phyloP scores from a whole-genome alignment of 495 filamentous ascomycete genomes.

The Letharia columbiana region DNA sequence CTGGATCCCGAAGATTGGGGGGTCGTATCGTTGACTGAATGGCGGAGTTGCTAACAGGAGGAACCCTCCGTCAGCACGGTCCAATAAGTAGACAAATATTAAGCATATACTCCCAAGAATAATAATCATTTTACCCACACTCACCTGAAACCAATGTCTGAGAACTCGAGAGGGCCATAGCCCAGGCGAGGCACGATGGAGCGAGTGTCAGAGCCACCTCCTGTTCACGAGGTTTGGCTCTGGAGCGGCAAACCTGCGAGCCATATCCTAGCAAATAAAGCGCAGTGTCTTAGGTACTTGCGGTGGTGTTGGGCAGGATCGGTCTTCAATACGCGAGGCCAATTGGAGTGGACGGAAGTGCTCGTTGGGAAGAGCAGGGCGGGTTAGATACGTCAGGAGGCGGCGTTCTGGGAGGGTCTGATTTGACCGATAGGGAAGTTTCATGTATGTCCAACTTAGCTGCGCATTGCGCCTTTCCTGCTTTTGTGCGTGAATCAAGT shows the following conservation, averaged over 20 bases:
- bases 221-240: not conserved
- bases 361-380: conserved; percentile 1
- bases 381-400: conserved; percentile 5
- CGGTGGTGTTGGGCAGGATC: not conserved
- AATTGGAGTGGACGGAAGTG: conserved; percentile 11
- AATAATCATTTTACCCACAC: not conserved
- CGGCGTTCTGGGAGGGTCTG: not conserved
- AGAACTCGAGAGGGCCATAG: conserved; percentile 6
- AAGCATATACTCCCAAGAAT: not conserved
- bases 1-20: not conserved
- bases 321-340: not conserved
- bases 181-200: not conserved
- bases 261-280: conserved; percentile 5
- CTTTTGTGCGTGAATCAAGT: not conserved
- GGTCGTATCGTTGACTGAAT: conserved; percentile 4
- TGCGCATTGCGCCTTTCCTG: conserved; percentile 7
- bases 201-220: not conserved
- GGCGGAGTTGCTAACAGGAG: not conserved
- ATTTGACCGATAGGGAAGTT: not conserved
- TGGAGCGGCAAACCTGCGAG: conserved; percentile 12
- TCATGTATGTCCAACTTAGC: conserved; percentile 17
- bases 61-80: not conserved
- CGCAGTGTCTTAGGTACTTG: conserved; percentile 3
- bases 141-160: not conserved
- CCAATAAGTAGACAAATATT: not conserved